A percentile compares a stretch with the other conserved stretches of the same genome.
Conservation (phyloP, 1,139 yeast species). For the Fermentozyma sake region DNA sequence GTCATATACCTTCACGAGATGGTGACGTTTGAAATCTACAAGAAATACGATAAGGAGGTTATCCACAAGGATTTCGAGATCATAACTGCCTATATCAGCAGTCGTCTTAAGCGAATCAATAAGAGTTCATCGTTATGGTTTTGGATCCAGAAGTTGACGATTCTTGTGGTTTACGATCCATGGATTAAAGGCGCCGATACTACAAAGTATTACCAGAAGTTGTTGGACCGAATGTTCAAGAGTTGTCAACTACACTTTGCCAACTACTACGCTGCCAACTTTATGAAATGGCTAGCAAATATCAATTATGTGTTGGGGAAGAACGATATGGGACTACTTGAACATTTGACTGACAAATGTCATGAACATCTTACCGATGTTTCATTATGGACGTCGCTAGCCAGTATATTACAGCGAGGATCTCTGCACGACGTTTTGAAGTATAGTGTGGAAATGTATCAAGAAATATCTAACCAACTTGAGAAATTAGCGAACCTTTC, state of each 20-base stretch:
- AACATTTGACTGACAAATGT: too few relatives aligned
- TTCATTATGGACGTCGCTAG: constrained; percentile 30
- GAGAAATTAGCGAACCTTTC: too few relatives aligned
- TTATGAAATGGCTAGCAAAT: constrained; percentile 27
- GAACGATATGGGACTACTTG: too few relatives aligned
- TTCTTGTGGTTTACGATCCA: constrained; percentile 12
- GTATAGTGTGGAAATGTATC: too few relatives aligned
- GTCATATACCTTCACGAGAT: constrained; percentile 28
- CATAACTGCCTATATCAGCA: constrained; percentile 27
- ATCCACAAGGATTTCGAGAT: constrained; percentile 25
- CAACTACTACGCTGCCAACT: constrained; percentile 38
- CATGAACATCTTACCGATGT: constrained; percentile 25
- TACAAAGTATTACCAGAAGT: constrained; percentile 1
- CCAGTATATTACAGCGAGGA: too few relatives aligned
- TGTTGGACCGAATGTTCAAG: constrained; percentile 19
- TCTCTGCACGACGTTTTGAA: too few relatives aligned
- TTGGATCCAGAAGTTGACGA: constrained; percentile 26
- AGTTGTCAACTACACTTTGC: constrained; percentile 37
- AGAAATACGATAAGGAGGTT: constrained; percentile 8
- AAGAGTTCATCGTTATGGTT: constrained; percentile 43
- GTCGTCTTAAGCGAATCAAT: constrained; percentile 34
- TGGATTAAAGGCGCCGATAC: constrained; percentile 1
- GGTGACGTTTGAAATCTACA: constrained; percentile 14
- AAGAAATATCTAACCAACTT: too few relatives aligned
- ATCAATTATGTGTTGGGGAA: too few relatives aligned